Evolutionary conservation across 2,329 filamentous ascomycete species (phyloP), one percentile per base, ranked within the genome.

Genomic region (Penicillium janthinellum): DNA sequence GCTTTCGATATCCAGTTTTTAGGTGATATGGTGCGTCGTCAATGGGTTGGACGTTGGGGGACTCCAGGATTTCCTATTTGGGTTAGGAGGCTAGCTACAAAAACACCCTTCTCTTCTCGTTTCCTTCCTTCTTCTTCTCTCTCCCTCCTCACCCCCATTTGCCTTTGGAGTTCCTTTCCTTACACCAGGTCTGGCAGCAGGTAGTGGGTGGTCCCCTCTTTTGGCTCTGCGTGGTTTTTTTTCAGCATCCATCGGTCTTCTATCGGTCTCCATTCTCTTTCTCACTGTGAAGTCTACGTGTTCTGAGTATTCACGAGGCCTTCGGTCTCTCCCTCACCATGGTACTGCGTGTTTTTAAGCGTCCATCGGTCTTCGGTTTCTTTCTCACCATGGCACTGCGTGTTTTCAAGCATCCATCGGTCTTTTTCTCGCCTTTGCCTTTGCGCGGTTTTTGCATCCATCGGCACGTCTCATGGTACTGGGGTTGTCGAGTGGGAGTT

Each of bases 91-190:
- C 8, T 10, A 17, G 28, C 12, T 50, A 37, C n/a, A 50, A 37
- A 50, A 50, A 17, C 47, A 2, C 8, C 17, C 35, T 22, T 7
- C 12, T 14, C 22, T n/a, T 14, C 35, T 25, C 49, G 20, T 52
- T 41, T 52, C 20, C 49, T 41, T 39, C 34, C 28, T 52, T 35
- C 28, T 52, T 39, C 20, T 52, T 39, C 37, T n/a, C 37, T 38
- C 34, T 22, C 34, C 42, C 31, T 25, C 20, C 35, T 14, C 49
- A 52, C 20, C 35, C 31, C n/a, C 35, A 52, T 38, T 52, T 52
- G 34, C 49, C 49, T 51, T 51, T 51, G 49, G 22, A 35, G 38
- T 34, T 37, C 37, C 49, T 38, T 38, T 15, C 49, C 49, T 51
- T 10, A 39, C 49, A 37, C 49, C 31, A 15, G 34, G 37, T 25